Conservation (phyloP, 2,329 filamentous ascomycete genomes). For the Xylogone sp. region DNA sequence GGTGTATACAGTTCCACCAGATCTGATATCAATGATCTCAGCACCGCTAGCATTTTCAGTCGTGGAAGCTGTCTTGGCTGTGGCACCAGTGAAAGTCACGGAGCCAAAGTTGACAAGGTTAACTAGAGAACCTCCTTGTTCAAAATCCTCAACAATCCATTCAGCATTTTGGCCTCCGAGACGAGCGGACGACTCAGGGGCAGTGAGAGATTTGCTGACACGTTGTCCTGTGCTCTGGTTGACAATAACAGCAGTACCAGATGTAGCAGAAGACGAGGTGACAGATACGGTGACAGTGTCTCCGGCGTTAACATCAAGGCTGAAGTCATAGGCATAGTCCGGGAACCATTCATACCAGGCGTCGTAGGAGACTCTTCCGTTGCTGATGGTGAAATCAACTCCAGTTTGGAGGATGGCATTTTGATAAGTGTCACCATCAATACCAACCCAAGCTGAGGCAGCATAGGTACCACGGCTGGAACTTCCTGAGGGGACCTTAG, state of each 20-base stretch:
- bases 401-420: slow-evolving; percentile 52
- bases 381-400: slow-evolving; percentile 46
- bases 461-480: slow-evolving; percentile 21
- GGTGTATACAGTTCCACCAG: not conserved
- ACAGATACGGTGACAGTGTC: slow-evolving; percentile 38
- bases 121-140: slow-evolving; percentile 34
- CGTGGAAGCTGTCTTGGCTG: slow-evolving; percentile 26
- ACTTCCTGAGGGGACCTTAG: slow-evolving; percentile 21
- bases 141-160: slow-evolving; percentile 50
- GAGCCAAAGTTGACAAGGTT: slow-evolving; percentile 42
- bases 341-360: slow-evolving; percentile 61
- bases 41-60: slow-evolving; percentile 28
- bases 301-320: slow-evolving; percentile 35
- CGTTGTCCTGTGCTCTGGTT: slow-evolving; percentile 41
- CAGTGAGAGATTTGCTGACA: slow-evolving; percentile 36
- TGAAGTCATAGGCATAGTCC: slow-evolving; percentile 48
- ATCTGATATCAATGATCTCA: slow-evolving; percentile 35
- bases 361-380: slow-evolving; percentile 35
- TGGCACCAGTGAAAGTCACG: slow-evolving; percentile 39
- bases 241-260: slow-evolving; percentile 39
- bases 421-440: slow-evolving; percentile 55
- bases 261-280: slow-evolving; percentile 32
- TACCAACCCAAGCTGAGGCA: slow-evolving; percentile 55
- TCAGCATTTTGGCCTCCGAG: slow-evolving; percentile 44
- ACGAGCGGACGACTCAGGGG: slow-evolving; percentile 24